Conservation (phyloP, 106 monocot genomes). For the Dendrobium officinale region DNA sequence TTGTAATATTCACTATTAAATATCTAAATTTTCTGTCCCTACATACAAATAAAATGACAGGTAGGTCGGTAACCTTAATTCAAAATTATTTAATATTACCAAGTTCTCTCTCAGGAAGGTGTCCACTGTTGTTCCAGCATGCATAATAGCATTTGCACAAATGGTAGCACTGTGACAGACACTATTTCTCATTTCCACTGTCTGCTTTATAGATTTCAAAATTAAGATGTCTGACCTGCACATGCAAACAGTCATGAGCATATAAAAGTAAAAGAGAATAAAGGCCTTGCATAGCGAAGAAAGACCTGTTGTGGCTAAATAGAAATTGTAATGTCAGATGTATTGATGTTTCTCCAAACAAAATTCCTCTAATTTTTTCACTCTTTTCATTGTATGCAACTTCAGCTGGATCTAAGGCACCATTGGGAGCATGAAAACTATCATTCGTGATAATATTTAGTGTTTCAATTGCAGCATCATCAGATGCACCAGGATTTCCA, state of each 20-base stretch:
- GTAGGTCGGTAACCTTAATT: neutral
- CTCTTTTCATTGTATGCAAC: slow-evolving; percentile 49
- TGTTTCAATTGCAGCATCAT: slow-evolving; percentile 12
- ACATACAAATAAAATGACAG: neutral
- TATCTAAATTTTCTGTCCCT: neutral
- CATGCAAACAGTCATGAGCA: neutral
- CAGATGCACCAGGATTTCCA: slow-evolving; percentile 14
- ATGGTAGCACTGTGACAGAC: slow-evolving; percentile 99
- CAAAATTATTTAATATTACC: slow-evolving; percentile 30
- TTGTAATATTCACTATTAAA: slow-evolving; percentile 6
- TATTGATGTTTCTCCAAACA: slow-evolving; percentile 89
- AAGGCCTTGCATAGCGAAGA: neutral
- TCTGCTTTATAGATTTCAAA: slow-evolving; percentile 96
- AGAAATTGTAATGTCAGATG: slow-evolving; percentile 90
- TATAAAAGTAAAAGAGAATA: neutral
- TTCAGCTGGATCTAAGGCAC: slow-evolving; percentile 43
- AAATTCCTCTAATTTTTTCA: slow-evolving; percentile 73
- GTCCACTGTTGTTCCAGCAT: slow-evolving; percentile 98
- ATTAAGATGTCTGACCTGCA: slow-evolving; percentile 93
- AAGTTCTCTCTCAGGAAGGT: slow-evolving; percentile 97
- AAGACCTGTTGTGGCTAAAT: slow-evolving; percentile 90
- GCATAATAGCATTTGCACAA: slow-evolving; percentile 98
- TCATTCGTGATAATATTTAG: slow-evolving; percentile 46
- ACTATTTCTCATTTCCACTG: slow-evolving; percentile 98
- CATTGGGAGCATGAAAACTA: slow-evolving; percentile 24